phyloP scores from a whole-genome alignment of 2,329 filamentous ascomycete genomes.

The Tolypocladium nubicola region DNA sequence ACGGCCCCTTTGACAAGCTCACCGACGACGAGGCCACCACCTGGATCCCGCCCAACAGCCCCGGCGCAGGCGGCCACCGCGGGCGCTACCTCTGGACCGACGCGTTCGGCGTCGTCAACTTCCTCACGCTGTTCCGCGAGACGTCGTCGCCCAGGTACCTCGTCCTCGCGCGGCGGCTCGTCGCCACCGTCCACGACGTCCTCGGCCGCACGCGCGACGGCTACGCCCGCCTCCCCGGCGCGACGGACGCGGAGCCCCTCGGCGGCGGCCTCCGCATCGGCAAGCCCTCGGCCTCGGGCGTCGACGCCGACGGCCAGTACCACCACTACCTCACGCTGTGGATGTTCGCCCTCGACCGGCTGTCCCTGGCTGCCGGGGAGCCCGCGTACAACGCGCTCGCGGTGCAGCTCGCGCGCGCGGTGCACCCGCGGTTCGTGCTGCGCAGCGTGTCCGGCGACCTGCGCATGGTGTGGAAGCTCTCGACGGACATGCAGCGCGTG shows the following conservation, averaged over 20 bases:
- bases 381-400: slow-evolving; percentile 37
- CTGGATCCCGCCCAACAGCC: slow-evolving; percentile 36
- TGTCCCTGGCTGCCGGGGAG: slow-evolving; percentile 35
- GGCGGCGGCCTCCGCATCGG: slow-evolving; percentile 47
- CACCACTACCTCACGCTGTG: slow-evolving; percentile 51
- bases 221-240: slow-evolving; percentile 32
- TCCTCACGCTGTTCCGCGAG: slow-evolving; percentile 41
- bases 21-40: slow-evolving; percentile 9
- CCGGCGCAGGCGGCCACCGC: slow-evolving; percentile 40
- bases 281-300: slow-evolving; percentile 35
- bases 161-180: slow-evolving; percentile 34
- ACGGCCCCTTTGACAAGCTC: slow-evolving; percentile 19
- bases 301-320: slow-evolving; percentile 48
- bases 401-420: slow-evolving; percentile 37
- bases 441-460: slow-evolving; percentile 6
- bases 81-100: slow-evolving; percentile 53
- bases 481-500: slow-evolving; percentile 32
- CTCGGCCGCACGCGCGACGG: slow-evolving; percentile 43
- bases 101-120: slow-evolving; percentile 48
- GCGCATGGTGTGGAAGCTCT: slow-evolving; percentile 46
- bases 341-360: slow-evolving; percentile 51
- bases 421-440: slow-evolving; percentile 41
- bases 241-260: slow-evolving; percentile 39
- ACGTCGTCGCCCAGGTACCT: slow-evolving; percentile 29
- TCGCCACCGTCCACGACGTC: slow-evolving; percentile 38